Conservation (phyloP, 768 basidiomycete genomes). For the Heimioporus sp. region DNA sequence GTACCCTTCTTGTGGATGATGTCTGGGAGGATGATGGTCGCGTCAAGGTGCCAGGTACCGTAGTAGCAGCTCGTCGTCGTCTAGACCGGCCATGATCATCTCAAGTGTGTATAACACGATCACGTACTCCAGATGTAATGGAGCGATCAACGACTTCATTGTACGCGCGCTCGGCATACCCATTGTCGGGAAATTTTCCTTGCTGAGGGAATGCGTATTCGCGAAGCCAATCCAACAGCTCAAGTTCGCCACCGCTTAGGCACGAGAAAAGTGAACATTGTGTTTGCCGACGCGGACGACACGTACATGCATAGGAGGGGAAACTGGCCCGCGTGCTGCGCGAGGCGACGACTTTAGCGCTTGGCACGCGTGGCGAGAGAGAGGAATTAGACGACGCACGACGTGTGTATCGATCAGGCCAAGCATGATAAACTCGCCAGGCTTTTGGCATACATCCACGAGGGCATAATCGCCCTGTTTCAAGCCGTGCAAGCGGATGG, state of each 20-base stretch:
- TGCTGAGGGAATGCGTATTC: slow-evolving; percentile 89
- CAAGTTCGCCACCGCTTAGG: slow-evolving; percentile 76
- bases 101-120: background rate
- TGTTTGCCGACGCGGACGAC: background rate
- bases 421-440: slow-evolving; percentile 74
- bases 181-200: slow-evolving; percentile 62
- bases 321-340: slow-evolving; percentile 40
- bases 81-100: slow-evolving; percentile 27
- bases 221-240: slow-evolving; percentile 87
- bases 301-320: slow-evolving; percentile 39
- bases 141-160: slow-evolving; percentile 65
- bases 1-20: slow-evolving; percentile 61
- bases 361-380: background rate
- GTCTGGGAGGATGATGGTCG: slow-evolving; percentile 80
- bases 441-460: slow-evolving; percentile 32
- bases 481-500: slow-evolving; percentile 51
- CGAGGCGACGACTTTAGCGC: background rate
- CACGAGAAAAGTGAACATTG: slow-evolving; percentile 4
- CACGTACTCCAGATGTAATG: slow-evolving; percentile 72
- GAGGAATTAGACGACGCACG: slow-evolving; percentile 42
- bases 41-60: slow-evolving; percentile 75
- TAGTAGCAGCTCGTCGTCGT: slow-evolving; percentile 96
- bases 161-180: slow-evolving; percentile 72
- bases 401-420: slow-evolving; percentile 93
- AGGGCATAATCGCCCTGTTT: slow-evolving; percentile 21